These are phyloP conservation scores for Eucalyptus lansdowneana DNA, from an alignment of 345 rosid species.

Conservation along the genomic window DNA sequence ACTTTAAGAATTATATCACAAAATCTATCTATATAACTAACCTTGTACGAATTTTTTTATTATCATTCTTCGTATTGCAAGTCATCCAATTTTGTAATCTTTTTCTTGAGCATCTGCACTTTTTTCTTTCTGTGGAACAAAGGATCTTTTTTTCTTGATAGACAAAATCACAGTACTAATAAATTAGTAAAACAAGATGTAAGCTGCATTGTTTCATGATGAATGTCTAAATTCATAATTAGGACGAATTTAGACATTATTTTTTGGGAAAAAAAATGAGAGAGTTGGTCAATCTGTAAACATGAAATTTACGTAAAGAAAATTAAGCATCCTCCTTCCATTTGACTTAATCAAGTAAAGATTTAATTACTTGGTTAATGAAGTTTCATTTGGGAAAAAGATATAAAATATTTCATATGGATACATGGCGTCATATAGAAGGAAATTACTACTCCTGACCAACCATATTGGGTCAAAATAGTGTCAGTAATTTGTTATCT, in stretches of 20 bases:
- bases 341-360: background rate
- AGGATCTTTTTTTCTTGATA: background rate
- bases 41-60: background rate
- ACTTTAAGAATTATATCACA: background rate
- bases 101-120: background rate
- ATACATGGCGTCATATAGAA: background rate
- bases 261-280: background rate
- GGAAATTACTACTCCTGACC: background rate
- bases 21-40: background rate
- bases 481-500: background rate
- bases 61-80: background rate
- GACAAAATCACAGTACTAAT: background rate
- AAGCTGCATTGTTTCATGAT: background rate
- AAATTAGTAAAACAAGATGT: background rate
- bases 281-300: background rate
- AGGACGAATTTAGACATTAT: background rate
- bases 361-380: background rate
- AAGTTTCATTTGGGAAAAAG: background rate
- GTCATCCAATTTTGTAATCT: background rate
- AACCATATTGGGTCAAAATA: background rate
- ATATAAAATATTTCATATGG: background rate
- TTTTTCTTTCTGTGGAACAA: background rate
- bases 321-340: background rate
- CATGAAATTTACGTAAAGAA: background rate
- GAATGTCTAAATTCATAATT: background rate